A percentile compares a stretch with the other conserved stretches of the same genome.
These are phyloP conservation scores for Rhodomyrtus tomentosa DNA, from an alignment of 345 rosid species.

Conservation along the genomic window DNA sequence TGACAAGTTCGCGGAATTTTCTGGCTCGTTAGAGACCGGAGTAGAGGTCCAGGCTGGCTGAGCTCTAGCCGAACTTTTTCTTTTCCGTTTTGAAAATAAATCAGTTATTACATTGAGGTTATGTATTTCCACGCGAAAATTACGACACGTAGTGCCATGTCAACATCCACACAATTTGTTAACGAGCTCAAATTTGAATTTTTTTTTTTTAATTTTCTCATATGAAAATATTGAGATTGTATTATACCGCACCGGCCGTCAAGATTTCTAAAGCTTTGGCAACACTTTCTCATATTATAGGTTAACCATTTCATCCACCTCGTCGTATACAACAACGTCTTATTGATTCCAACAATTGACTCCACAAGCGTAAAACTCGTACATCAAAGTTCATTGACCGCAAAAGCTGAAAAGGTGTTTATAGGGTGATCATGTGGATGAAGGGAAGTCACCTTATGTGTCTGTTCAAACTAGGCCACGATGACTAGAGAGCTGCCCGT, in stretches of 20 bases:
- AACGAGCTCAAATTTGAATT: rapidly evolving
- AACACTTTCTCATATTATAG: neutral
- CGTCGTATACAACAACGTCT: neutral
- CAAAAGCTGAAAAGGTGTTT: too few species aligned
- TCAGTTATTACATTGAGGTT: too few species aligned
- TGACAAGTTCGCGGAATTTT: too few species aligned
- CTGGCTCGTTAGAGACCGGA: too few species aligned
- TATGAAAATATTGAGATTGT: neutral
- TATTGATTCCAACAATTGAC: neutral
- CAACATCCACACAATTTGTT: neutral
- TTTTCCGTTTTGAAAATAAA: too few species aligned
- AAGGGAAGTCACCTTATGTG: too few species aligned
- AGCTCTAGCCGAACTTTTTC: too few species aligned
- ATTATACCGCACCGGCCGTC: neutral
- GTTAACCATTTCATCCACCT: neutral
- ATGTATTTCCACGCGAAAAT: too few species aligned
- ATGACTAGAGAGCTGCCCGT: neutral
- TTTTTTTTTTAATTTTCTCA: neutral
- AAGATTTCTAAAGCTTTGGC: neutral
- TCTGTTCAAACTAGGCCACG: neutral
- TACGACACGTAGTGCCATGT: too few species aligned
- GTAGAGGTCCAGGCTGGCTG: too few species aligned
- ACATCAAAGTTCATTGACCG: too few species aligned
- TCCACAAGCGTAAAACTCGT: neutral
- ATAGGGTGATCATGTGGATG: neutral